Base-by-base conservation (phyloP, 1,284 basidiomycete genomes). In the Thecaphora thlaspeos region DNA sequence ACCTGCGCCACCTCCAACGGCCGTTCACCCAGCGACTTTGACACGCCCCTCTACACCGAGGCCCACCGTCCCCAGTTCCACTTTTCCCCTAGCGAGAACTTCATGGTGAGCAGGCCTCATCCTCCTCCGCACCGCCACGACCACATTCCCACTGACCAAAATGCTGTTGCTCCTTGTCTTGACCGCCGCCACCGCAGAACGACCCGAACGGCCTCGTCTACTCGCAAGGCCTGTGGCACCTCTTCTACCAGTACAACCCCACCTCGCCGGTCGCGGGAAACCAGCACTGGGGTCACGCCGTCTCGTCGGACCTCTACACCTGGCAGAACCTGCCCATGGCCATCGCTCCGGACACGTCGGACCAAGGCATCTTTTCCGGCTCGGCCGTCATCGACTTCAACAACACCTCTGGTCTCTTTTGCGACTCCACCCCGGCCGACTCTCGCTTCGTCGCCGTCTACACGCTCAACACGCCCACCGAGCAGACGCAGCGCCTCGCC, bases 261-360 rank as follows among this genome's bases (percentile, higher is more conserved):
- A 74, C 75, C 12, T 68, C 66, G 36, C 48, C 77, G 14, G 71
- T 78, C 12, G 78, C 80, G 1, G 80, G 79, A 5, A 80, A 80
- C 56, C 79, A 80, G 57, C 79, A 80, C 59, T 81, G 80, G 80
- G 80, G 80, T 46, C 80, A 81, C 46, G 80, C 81, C 15, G 79
- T 80, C 15, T 79, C 77, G 22, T 68, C 60, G 41, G 80, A 81
- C 60, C 61, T 80, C n/a, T 80, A 79, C 51, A 63, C 70, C 44
- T 81, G 80, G 81, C 68, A 71, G 46, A 81, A 81, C 50, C 71
- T 80, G 48, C 79, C 78, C 75, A 46, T 75, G 56, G 68, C 64
- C 74, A 78, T 53, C 68, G 75, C 47, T 30, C 68, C 46, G 52
- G 73, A 41, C 63, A 75, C 26, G 60, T 77, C 46, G 24, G 59